Evolutionary conservation across 2,329 filamentous ascomycete species (phyloP).

Genomic region (Fusarium staphyleae): DNA sequence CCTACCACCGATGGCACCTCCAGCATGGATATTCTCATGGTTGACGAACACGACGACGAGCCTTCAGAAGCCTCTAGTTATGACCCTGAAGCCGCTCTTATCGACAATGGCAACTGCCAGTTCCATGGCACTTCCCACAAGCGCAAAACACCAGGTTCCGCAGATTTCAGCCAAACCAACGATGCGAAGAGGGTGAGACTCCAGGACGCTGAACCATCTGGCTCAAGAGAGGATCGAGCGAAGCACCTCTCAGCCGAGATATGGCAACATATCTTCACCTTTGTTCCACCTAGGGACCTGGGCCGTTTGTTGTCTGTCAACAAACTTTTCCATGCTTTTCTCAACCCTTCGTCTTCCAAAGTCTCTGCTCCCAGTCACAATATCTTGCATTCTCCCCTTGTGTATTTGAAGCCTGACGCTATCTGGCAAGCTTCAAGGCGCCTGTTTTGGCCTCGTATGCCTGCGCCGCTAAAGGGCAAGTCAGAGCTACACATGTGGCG

Average conservation of each 20-base stretch:
- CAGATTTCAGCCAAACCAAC: conserved; percentile 14
- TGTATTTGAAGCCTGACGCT: conserved; percentile 61
- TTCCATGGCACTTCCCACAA: conserved; percentile 18
- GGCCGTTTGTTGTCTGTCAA: conserved; percentile 72
- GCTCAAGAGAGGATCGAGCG: conserved; percentile 30
- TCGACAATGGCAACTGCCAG: conserved; percentile 17
- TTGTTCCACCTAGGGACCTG: conserved; percentile 68
- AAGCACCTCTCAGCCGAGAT: conserved; percentile 63
- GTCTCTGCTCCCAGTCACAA: conserved; percentile 29
- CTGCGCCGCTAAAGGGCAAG: conserved; percentile 68
- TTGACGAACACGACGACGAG: conserved; percentile 13
- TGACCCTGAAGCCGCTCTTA: conserved; percentile 16
- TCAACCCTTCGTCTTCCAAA: conserved; percentile 56
- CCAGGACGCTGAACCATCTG: conserved; percentile 15
- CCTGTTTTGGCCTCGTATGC: conserved; percentile 70
- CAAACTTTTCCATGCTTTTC: conserved; percentile 68
- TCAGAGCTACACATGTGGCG: conserved; percentile 81
- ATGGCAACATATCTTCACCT: conserved; percentile 75
- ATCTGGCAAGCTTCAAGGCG: conserved; percentile 77
- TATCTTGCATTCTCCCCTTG: conserved; percentile 39
- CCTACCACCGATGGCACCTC: conserved; percentile 11
- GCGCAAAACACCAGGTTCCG: conserved; percentile 24
- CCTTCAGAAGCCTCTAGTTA: conserved; percentile 25
- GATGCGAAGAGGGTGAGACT: conserved; percentile 35
- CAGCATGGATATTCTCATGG: conserved; percentile 19